Evolutionary conservation across 805 yeast species (phyloP).

Genomic region (Candida saitoana): DNA sequence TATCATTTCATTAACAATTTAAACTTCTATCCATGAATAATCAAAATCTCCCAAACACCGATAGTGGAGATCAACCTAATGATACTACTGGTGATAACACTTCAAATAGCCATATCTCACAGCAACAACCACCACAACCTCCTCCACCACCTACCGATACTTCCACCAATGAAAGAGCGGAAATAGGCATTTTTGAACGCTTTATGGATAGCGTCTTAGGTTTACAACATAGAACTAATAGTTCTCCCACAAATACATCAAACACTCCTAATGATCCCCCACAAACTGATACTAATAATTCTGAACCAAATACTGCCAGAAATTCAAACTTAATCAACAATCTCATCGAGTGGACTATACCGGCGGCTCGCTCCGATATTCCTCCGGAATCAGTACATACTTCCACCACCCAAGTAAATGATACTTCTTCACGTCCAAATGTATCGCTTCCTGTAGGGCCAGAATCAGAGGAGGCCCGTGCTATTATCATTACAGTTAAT

Average conservation of each 20-base stretch:
- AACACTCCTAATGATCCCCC: conserved; percentile 3
- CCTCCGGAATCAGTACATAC: neutral
- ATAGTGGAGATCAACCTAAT: neutral
- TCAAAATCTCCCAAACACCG: too few species aligned
- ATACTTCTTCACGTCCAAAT: conserved; percentile 5
- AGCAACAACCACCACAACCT: too few species aligned
- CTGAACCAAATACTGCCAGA: neutral
- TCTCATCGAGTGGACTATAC: conserved; percentile 1
- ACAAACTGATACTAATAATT: neutral
- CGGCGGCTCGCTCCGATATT: too few species aligned
- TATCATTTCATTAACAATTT: too few species aligned
- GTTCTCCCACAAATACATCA: neutral
- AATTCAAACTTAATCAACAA: neutral
- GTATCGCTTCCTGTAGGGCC: neutral
- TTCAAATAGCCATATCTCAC: too few species aligned
- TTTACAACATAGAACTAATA: neutral
- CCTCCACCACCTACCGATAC: too few species aligned
- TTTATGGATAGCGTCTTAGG: conserved; percentile 21
- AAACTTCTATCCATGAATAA: neutral
- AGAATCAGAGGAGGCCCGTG: conserved; percentile 18
- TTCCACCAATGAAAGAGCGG: too few species aligned
- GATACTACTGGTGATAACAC: neutral
- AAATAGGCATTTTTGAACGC: conserved; percentile 19
- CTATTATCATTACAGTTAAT: conserved; percentile 42
- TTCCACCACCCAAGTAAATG: neutral